These are phyloP conservation scores for Trichoderma orchidacearum DNA, from an alignment of 495 filamentous ascomycete genomes.

Conservation along the genomic window DNA sequence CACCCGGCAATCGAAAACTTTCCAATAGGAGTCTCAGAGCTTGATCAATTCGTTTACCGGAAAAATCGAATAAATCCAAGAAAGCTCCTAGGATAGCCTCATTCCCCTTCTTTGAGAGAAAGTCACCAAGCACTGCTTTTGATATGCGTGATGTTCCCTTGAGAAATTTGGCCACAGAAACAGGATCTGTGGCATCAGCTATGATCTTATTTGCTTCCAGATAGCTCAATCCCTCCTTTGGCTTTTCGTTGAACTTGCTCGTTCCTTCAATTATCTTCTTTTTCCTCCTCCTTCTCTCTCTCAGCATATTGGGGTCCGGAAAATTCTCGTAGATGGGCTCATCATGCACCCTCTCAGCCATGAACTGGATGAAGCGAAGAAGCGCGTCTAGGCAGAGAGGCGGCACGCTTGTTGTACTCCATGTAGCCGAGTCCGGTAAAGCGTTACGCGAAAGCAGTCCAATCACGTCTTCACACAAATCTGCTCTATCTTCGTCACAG, in stretches of 20 bases:
- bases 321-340: conserved; percentile 49
- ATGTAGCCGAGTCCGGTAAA: conserved; percentile 93
- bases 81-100: conserved; percentile 71
- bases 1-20: conserved; percentile 88
- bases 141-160: conserved; percentile 76
- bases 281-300: conserved; percentile 62
- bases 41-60: conserved; percentile 75
- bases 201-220: conserved; percentile 77
- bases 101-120: conserved; percentile 77
- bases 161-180: conserved; percentile 65
- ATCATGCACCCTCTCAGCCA: conserved; percentile 74
- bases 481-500: conserved; percentile 82
- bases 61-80: conserved; percentile 74
- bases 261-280: conserved; percentile 79
- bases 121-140: conserved; percentile 85
- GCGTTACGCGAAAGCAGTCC: conserved; percentile 86
- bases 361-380: conserved; percentile 78
- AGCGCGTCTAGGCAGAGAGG: conserved; percentile 88
- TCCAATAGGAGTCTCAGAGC: conserved; percentile 76
- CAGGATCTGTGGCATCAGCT: conserved; percentile 53
- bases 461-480: conserved; percentile 91
- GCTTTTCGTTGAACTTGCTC: conserved; percentile 87
- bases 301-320: conserved; percentile 48
- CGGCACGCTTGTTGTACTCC: conserved; percentile 97
- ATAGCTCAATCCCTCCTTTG: conserved; percentile 79